These are phyloP conservation scores for Penicillium fimorum DNA, from an alignment of 495 filamentous ascomycete species.

Conservation along the genomic window DNA sequence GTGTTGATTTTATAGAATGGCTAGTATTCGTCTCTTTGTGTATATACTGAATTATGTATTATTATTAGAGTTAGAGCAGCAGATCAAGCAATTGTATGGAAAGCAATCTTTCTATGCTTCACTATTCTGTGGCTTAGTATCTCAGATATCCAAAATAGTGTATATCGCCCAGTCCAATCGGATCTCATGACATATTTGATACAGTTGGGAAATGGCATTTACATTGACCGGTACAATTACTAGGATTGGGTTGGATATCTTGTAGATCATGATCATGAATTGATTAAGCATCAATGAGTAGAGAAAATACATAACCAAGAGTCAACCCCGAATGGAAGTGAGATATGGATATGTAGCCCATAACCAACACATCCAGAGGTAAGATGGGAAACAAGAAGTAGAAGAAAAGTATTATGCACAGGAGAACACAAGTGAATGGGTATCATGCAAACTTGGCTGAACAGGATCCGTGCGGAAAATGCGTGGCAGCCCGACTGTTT, in stretches of 20 bases:
- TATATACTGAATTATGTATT: background rate
- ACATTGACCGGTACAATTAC: background rate
- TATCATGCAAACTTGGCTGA: conserved; percentile 11
- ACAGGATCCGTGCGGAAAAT: conserved; percentile 9
- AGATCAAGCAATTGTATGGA: too few species aligned
- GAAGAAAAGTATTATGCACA: conserved; percentile 1
- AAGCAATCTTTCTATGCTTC: too few species aligned
- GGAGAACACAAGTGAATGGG: conserved; percentile 3
- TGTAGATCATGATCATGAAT: background rate
- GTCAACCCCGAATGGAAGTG: background rate
- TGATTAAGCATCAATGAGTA: background rate
- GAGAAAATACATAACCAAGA: background rate
- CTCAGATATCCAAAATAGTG: background rate
- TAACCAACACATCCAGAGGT: background rate
- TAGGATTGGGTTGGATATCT: background rate
- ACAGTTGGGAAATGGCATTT: background rate
- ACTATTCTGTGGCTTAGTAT: too few species aligned
- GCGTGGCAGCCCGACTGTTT: background rate
- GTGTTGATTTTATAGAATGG: background rate
- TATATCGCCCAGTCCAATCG: background rate
- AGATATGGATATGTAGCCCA: background rate
- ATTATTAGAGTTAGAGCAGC: background rate
- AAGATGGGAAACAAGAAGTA: background rate
- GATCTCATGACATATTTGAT: background rate
- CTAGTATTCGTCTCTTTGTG: background rate